Evolutionary conservation across 2,329 filamentous ascomycete species (phyloP).

Genomic region (Fusarium humuli): DNA sequence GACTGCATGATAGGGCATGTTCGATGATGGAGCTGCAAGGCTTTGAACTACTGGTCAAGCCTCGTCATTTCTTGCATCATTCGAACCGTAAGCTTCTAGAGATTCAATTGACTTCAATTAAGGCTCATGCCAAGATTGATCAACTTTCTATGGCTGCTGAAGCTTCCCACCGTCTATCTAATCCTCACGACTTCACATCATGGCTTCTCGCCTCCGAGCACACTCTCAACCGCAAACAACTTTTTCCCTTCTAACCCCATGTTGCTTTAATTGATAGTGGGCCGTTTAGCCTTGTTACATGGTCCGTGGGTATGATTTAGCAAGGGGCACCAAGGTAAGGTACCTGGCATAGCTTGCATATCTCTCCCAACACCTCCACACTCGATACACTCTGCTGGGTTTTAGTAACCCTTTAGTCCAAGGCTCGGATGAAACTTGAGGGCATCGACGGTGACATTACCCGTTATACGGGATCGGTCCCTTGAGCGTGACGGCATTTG

Average conservation of each 20-base stretch:
- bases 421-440: conserved; percentile 28
- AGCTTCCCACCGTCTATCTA: conserved; percentile 38
- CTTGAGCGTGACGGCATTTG: conserved; percentile 44
- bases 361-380: conserved; percentile 40
- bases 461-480: conserved; percentile 20
- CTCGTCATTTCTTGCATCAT: conserved; percentile 35
- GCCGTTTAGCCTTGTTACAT: conserved; percentile 19
- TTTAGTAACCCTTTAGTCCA: conserved; percentile 37
- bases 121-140: neutral
- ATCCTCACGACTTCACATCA: conserved; percentile 41
- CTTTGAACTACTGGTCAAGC: conserved; percentile 28
- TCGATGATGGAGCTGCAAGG: conserved; percentile 42
- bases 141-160: neutral
- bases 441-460: conserved; percentile 19
- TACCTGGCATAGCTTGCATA: conserved; percentile 36
- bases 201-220: conserved; percentile 34
- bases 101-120: conserved; percentile 45
- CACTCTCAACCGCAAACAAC: conserved; percentile 36
- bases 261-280: conserved; percentile 39
- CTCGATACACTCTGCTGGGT: conserved; percentile 35
- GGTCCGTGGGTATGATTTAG: conserved; percentile 34
- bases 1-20: conserved; percentile 46
- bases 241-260: conserved; percentile 36
- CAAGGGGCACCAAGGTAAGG: conserved; percentile 40
- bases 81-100: conserved; percentile 3